Conservation (phyloP, 495 filamentous ascomycete genomes). For the Penicillium paxilli region DNA sequence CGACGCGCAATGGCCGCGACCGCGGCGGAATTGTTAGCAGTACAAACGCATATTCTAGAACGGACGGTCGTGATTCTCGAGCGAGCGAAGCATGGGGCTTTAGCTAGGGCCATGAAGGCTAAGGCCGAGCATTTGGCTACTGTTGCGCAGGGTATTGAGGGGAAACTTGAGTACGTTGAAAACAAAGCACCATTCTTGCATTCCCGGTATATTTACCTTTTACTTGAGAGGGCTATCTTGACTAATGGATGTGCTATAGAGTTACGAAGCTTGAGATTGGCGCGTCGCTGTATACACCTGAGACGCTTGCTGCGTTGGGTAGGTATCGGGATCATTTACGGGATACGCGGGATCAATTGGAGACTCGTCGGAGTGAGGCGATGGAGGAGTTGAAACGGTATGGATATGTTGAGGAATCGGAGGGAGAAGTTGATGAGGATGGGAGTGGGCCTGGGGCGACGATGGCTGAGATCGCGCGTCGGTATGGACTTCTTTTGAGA, state of each 20-base stretch:
- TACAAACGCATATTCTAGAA: slow-evolving; percentile 35
- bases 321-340: slow-evolving; percentile 56
- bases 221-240: not conserved
- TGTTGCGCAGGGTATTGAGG: slow-evolving; percentile 54
- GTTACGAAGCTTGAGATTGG: slow-evolving; percentile 42
- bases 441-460: slow-evolving; percentile 25
- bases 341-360: slow-evolving; percentile 48
- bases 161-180: slow-evolving; percentile 56
- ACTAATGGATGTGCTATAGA: slow-evolving; percentile 18
- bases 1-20: slow-evolving; percentile 38
- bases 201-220: not conserved
- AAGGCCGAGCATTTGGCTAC: slow-evolving; percentile 58
- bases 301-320: slow-evolving; percentile 54
- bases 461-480: slow-evolving; percentile 58
- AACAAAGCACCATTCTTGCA: not conserved
- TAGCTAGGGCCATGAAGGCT: slow-evolving; percentile 56
- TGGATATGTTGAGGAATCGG: slow-evolving; percentile 37
- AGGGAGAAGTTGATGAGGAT: slow-evolving; percentile 1
- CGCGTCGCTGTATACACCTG: slow-evolving; percentile 56
- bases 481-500: slow-evolving; percentile 54
- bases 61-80: slow-evolving; percentile 50
- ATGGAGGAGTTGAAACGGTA: slow-evolving; percentile 55
- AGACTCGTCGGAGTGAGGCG: slow-evolving; percentile 43
- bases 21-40: slow-evolving; percentile 36
- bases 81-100: slow-evolving; percentile 62